Evolutionary conservation across 768 basidiomycete genomes (phyloP), one percentile per base, ranked within the genome.

Genomic region (Boletus barrowsii): DNA sequence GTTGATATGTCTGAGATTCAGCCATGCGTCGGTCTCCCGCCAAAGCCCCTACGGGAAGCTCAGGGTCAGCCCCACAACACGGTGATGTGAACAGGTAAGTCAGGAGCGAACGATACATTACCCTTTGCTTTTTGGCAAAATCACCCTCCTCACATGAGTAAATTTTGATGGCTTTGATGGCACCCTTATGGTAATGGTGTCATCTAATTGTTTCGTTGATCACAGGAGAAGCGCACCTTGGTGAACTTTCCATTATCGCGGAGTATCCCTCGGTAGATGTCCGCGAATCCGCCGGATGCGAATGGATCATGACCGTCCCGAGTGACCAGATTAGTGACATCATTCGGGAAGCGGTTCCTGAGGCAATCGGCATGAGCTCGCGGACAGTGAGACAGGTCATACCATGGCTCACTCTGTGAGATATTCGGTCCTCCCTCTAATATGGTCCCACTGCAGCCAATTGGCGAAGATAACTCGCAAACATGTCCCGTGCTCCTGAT

Each of bases 1-100:
- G 43, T 67, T 70, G 22, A 44, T 48, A 39, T 71, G 65, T 14
- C 44, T 32, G 4, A 69, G 56, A 42, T 50, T 29, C 14, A 48
- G 43, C 68, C 68, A 69, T 20, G 67, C 24, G 37, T 51, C 36
- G 41, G 36, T 51, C 41, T 43, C 49, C 17, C 49, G 49, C 22
- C 49, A 33, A 17, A 51, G 49, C 42, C 49, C 42, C 49, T 51
- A 13, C 22, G 17, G 11, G 32, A 42, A 20, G 9, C 17, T 10
- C n/a, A 11, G 26, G 22, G 24, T 43, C 22, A 43, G 15, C 35
- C 5, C n/a, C 42, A 24, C 6, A 8, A 8, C 8, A 26, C 7
- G 26, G 26, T 26, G 26, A 26, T 26, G 26, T 26, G 26, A 26
- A 10, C 26, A 26, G 15, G 7, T 15, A 11, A 46, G 45, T 33